Evolutionary conservation across 2,329 filamentous ascomycete genomes (phyloP), one percentile per base, ranked within the genome.

Genomic region (Neospermospora avenae): DNA sequence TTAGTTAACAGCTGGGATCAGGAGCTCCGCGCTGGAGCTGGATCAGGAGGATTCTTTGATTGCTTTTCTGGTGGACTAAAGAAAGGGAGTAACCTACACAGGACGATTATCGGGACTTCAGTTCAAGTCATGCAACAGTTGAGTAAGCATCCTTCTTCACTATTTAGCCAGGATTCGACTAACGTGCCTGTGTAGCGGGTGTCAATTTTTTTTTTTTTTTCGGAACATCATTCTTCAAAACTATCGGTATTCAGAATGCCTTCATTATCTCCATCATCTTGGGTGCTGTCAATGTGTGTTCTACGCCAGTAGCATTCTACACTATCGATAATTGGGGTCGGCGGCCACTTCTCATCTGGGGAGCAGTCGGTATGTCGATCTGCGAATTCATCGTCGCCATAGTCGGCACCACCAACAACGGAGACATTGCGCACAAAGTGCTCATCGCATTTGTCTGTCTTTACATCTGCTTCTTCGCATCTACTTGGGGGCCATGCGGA

Each of bases 171-270:
- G 14, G 11, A 39, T 39, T 16, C 2, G 18, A 20, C 22, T 28
- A 39, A 37, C 2, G 16, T 58, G n/a, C 45, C 31, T 57, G 45
- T 35, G 49, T 83, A 88, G 63, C 73, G 91, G 90, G 91, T 80
- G 89, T 96, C 76, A 96, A 96, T 82, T 95, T 93, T 77, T 90
- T 95, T 80, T 93, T 92, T 80, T 90, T 90, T 78, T 90, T 86
- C 78, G 90, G 88, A 37, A 91, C 90, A 92, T 95, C 83, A 92
- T 95, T 96, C 84, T 89, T 96, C 77, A 77, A 87, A 48, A 84
- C 88, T 60, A 93, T 95, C 84, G 63, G 65, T 35, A 48, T 88
- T 86, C 66, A 86, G 84, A 89, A 77, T 85, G 89, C 77, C 86
- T 73, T 89, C 63, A 72, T 92, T 88, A 90, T 81, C 88, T 93